Evolutionary conservation across 768 basidiomycete species (phyloP), one percentile per base, ranked within the genome.

Genomic region (Hericium alpestre): DNA sequence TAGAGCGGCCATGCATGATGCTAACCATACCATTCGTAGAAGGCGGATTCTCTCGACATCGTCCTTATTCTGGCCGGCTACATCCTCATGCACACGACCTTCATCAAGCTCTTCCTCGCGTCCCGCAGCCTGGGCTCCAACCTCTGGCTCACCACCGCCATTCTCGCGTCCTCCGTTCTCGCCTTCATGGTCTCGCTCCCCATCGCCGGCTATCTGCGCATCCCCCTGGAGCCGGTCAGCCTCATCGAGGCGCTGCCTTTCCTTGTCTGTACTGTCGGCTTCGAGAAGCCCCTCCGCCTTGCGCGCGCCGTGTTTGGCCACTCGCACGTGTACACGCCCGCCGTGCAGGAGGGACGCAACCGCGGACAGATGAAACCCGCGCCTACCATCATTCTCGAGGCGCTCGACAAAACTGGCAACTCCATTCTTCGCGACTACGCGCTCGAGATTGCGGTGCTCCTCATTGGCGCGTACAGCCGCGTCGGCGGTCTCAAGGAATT

Each of bases 191-290:
- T 93, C 55, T 79, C 91, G 12, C 79, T 98, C 6, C 87, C 95
- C 13, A 67, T 84, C 41, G 82, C 86, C 18, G 79, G 86, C 54
- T 84, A 84, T 12, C 76, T 97, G 57, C 77, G 79, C 63, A 91
- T 99, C 58, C 87, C 85, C 18, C 85, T 99, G 63, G 94, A 98
- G 69, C 92, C 93, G 1, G 86, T 98, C 54, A 86, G 86, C 10
- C 78, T 99, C 53, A 92, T 90, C 10, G 96, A 99, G 70, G 95
- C 96, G 0, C 80, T 99, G 0, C 96, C 96, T 0, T 98, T 98
- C 83, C 76, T 98, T 51, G 94, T 99, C 38, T 95, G 95, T 70
- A 96, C 93, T 1, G 84, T 99, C 58, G 95, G 95, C 7, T 99
- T 98, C 69, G 96, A 99, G 72, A 98, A 99, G 69, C 95, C 94